These are phyloP conservation scores for Nymphaea thermarum DNA, from an alignment of 164 flowering plant genomes.

Conservation along the genomic window DNA sequence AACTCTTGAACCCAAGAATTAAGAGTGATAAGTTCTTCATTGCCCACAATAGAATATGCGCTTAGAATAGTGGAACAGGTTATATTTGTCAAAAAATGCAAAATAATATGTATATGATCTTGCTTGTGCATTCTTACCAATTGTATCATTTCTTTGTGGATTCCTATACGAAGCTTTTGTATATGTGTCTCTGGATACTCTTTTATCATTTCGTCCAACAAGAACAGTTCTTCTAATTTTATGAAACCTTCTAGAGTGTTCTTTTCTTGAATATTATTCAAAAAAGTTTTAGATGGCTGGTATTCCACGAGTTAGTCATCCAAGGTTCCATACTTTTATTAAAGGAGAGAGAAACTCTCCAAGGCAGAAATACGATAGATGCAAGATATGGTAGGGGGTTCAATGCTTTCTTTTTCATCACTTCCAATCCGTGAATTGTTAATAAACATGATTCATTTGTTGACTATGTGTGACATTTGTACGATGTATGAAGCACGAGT, in stretches of 20 bases:
- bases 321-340: constrained; percentile 2
- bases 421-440: too few species aligned
- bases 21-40: constrained; percentile 2
- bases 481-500: neutral
- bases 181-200: neutral
- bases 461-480: neutral
- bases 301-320: constrained; percentile 1
- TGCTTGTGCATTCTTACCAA: neutral
- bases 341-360: constrained; percentile 2
- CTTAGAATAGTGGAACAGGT: neutral
- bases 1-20: neutral
- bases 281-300: neutral
- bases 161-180: constrained; percentile 1
- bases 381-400: constrained; percentile 6
- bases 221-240: neutral
- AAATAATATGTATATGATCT: neutral
- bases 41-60: neutral
- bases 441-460: too few species aligned
- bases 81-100: neutral
- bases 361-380: constrained; percentile 1
- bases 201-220: neutral
- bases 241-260: too few species aligned
- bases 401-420: too few species aligned
- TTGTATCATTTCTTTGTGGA: neutral
- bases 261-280: too few species aligned